Evolutionary conservation across 352 stramenopile species (phyloP).

Genomic region (Globisporangium cederbergense): DNA sequence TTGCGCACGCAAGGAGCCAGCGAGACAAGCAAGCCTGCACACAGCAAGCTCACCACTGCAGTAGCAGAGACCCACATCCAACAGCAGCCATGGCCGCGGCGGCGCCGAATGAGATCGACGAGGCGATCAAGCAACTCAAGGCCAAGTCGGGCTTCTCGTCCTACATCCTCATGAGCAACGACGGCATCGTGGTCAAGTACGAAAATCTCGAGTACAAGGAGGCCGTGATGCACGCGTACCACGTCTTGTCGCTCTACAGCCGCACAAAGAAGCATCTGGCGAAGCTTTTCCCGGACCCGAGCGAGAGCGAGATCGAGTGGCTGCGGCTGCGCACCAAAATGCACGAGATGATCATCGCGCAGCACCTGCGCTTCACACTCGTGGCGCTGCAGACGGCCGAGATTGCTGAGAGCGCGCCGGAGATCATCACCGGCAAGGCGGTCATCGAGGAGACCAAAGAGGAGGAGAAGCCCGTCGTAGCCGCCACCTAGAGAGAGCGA

Average conservation of each 20-base stretch:
- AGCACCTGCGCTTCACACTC: conserved; percentile 86
- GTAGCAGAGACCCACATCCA: no score
- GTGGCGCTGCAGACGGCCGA: conserved; percentile 80
- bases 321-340: conserved; percentile 87
- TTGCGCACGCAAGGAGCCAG: background rate
- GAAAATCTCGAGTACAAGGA: conserved; percentile 90
- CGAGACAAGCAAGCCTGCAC: background rate
- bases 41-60: background rate
- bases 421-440: conserved; percentile 20
- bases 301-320: conserved; percentile 89
- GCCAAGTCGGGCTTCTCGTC: conserved; percentile 85
- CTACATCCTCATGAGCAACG: conserved; percentile 93
- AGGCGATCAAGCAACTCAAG: conserved; percentile 92
- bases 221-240: conserved; percentile 90
- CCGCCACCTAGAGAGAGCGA: no score
- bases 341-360: conserved; percentile 91
- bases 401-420: conserved; percentile 22
- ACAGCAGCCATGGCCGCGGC: conserved; percentile 50
- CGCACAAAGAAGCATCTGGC: conserved; percentile 82
- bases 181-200: conserved; percentile 92
- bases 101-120: conserved; percentile 90
- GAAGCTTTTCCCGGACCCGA: conserved; percentile 83
- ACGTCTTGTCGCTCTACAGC: conserved; percentile 85
- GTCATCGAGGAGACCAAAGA: conserved; percentile 40
- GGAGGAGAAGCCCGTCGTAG: conserved; percentile 43